Evolutionary conservation across 2,329 filamentous ascomycete species (phyloP).

Genomic region (Cladosporium phlei): DNA sequence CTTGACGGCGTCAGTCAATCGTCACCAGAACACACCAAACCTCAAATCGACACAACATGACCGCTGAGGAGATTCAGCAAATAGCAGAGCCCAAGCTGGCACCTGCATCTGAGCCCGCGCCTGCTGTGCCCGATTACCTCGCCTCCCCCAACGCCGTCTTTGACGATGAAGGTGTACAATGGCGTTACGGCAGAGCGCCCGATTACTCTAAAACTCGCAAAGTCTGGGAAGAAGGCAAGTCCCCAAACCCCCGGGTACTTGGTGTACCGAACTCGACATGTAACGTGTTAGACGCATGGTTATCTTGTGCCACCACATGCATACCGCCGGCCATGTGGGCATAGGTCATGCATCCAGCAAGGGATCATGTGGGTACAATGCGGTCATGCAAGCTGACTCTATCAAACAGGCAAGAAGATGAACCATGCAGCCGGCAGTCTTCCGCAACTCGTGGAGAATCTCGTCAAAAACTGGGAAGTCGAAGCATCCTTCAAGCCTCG

Average conservation of each 20-base stretch:
- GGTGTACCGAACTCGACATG: background rate
- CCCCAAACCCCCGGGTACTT: background rate
- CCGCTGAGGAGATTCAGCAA: constrained; percentile 24
- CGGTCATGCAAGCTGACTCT: constrained; percentile 8
- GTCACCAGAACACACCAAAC: no score
- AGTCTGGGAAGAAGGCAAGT: constrained; percentile 55
- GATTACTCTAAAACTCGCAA: constrained; percentile 62
- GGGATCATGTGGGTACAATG: constrained; percentile 8
- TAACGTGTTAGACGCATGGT: constrained; percentile 6
- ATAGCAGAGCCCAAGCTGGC: constrained; percentile 26
- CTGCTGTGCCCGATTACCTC: constrained; percentile 53
- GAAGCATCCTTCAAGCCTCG: constrained; percentile 64
- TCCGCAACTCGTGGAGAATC: constrained; percentile 59
- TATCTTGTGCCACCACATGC: background rate
- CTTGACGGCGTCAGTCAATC: no score
- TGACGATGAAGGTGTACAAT: constrained; percentile 49
- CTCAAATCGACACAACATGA: constrained; percentile 26
- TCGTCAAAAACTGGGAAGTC: constrained; percentile 70
- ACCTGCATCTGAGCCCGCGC: constrained; percentile 32
- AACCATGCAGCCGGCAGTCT: constrained; percentile 54
- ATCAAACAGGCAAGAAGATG: constrained; percentile 50
- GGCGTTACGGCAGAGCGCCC: constrained; percentile 57
- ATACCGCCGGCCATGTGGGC: constrained; percentile 1
- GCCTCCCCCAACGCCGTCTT: constrained; percentile 56
- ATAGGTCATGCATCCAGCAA: background rate